These are phyloP conservation scores for Cyberlindnera amylophila DNA, from an alignment of 805 yeast genomes.

Conservation along the genomic window DNA sequence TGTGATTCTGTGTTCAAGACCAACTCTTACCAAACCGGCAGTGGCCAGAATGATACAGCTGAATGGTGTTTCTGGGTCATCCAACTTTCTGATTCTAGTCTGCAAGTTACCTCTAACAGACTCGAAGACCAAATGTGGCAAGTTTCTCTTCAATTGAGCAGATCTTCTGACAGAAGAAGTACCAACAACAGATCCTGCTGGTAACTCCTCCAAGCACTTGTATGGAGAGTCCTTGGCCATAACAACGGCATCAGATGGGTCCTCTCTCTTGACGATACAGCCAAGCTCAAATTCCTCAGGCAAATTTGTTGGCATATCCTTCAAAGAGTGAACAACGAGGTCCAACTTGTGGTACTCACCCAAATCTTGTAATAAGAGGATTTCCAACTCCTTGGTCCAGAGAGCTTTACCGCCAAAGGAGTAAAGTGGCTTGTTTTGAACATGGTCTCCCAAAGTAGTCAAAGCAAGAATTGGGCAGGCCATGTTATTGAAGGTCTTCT, in stretches of 20 bases:
- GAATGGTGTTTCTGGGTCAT: slow-evolving; percentile 59
- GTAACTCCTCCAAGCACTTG: slow-evolving; percentile 66
- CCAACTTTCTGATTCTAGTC: slow-evolving; percentile 80
- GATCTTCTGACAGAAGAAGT: slow-evolving; percentile 93
- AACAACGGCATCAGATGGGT: slow-evolving; percentile 88
- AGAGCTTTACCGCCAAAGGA: slow-evolving; percentile 94
- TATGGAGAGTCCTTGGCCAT: slow-evolving; percentile 66
- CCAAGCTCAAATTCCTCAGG: slow-evolving; percentile 91
- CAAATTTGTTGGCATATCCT: slow-evolving; percentile 86
- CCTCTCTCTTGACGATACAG: slow-evolving; percentile 80
- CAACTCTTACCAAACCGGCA: slow-evolving; percentile 81
- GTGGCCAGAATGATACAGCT: slow-evolving; percentile 83
- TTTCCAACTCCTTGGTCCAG: slow-evolving; percentile 95
- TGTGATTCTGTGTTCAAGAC: slow-evolving; percentile 73
- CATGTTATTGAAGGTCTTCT: slow-evolving; percentile 56
- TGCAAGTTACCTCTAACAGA: slow-evolving; percentile 82
- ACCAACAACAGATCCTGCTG: slow-evolving; percentile 83
- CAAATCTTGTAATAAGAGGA: slow-evolving; percentile 56
- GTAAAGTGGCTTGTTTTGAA: slow-evolving; percentile 79
- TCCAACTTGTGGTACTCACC: slow-evolving; percentile 71
- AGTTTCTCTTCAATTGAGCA: slow-evolving; percentile 78
- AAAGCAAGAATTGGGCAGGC: slow-evolving; percentile 76
- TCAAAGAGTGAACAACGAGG: slow-evolving; percentile 87
- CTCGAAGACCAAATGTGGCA: slow-evolving; percentile 74
- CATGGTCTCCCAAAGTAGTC: slow-evolving; percentile 86